Percentiles rank a stretch among this genome's conserved stretches.
Conservation (phyloP, 345 rosid species). For the Lumnitzera racemosa region DNA sequence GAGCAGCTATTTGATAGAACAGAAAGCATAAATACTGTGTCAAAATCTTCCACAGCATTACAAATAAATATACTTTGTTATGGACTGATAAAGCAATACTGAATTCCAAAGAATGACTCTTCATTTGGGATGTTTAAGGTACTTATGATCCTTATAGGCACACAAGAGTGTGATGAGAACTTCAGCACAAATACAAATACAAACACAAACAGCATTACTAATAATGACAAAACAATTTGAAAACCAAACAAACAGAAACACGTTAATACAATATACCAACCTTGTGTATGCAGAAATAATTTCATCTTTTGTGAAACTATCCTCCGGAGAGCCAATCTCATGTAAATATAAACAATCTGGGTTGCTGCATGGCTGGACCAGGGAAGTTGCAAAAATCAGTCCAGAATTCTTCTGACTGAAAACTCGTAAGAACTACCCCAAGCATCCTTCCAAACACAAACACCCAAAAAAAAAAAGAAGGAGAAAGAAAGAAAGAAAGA, state of each 20-base stretch:
- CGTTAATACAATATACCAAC: constrained; percentile 22
- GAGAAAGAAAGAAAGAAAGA: too few species aligned
- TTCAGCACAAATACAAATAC: too few species aligned
- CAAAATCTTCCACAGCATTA: too few species aligned
- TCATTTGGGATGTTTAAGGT: too few species aligned
- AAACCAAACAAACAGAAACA: neutral
- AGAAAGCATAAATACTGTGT: neutral
- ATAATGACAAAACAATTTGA: neutral
- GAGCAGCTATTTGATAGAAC: neutral
- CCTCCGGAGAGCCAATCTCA: constrained; percentile 85
- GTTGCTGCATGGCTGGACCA: constrained; percentile 76
- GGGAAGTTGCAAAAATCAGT: constrained; percentile 8
- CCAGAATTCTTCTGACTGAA: neutral
- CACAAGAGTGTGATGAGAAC: too few species aligned
- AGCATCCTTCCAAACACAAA: neutral
- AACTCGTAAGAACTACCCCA: neutral
- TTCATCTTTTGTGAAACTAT: constrained; percentile 95
- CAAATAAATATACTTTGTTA: too few species aligned
- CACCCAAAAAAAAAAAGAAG: neutral
- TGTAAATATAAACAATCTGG: constrained; percentile 95
- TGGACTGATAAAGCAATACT: too few species aligned
- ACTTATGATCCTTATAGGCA: too few species aligned
- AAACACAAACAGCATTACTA: neutral
- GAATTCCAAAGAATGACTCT: too few species aligned
- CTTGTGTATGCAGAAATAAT: constrained; percentile 76